Conservation (phyloP, 2,329 filamentous ascomycete species). For the Allantophomopsis cytisporea region DNA sequence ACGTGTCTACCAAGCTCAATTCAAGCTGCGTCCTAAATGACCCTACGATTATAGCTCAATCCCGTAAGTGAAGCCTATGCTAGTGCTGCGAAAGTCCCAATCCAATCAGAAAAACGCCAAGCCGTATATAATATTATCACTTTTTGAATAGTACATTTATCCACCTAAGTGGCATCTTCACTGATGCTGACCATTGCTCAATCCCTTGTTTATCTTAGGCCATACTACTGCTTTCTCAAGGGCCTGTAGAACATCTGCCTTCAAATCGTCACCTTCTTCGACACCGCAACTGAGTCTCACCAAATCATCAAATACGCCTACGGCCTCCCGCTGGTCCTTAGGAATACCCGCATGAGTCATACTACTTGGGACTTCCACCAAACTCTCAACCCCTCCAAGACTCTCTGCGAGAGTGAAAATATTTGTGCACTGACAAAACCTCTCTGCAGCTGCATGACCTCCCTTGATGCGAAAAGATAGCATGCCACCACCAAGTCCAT, state of each 20-base stretch:
- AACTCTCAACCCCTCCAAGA: slow-evolving; percentile 80
- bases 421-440: slow-evolving; percentile 79
- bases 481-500: slow-evolving; percentile 95
- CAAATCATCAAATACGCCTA: slow-evolving; percentile 89
- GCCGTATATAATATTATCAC: background rate
- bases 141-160: background rate
- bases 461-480: slow-evolving; percentile 89
- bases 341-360: slow-evolving; percentile 99
- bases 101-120: background rate
- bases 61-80: too few species aligned
- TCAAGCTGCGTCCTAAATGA: too few species aligned
- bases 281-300: slow-evolving; percentile 89
- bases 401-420: slow-evolving; percentile 92
- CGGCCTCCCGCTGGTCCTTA: slow-evolving; percentile 74
- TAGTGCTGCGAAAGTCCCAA: too few species aligned
- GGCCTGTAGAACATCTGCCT: slow-evolving; percentile 69
- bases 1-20: too few species aligned
- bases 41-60: too few species aligned
- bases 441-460: slow-evolving; percentile 72
- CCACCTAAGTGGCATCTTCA: background rate
- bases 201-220: slow-evolving; percentile 17
- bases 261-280: slow-evolving; percentile 78
- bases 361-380: slow-evolving; percentile 82
- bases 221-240: slow-evolving; percentile 56
- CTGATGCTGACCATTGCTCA: slow-evolving; percentile 1